phyloP scores from a whole-genome alignment of 495 filamentous ascomycete species.

The Astrothelium macrocarpum region DNA sequence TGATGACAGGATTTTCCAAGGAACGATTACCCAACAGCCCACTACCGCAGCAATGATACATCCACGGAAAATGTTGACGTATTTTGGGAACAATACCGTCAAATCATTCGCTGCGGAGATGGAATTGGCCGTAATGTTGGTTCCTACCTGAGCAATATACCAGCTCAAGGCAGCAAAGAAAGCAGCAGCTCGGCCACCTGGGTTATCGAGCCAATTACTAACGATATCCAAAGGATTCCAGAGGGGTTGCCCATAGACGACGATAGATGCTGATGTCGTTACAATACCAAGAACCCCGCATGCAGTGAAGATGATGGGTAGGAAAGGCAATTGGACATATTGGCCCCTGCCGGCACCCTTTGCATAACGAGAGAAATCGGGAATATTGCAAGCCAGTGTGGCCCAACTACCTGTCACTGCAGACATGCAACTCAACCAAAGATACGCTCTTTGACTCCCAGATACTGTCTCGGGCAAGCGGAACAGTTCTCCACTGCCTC shows the following conservation, averaged over 20 bases:
- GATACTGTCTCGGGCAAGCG: conserved; percentile 1
- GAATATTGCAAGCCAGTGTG: conserved; percentile 24
- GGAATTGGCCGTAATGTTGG: conserved; percentile 57
- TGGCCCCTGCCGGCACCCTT: conserved; percentile 40
- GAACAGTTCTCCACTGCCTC: background rate
- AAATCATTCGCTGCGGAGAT: conserved; percentile 58
- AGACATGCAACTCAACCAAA: conserved; percentile 18
- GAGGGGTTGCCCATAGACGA: conserved; percentile 19
- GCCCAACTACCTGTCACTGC: conserved; percentile 28
- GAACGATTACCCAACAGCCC: conserved; percentile 47
- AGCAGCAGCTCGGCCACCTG: conserved; percentile 20
- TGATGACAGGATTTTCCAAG: conserved; percentile 54
- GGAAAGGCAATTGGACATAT: conserved; percentile 46
- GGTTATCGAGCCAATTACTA: conserved; percentile 19
- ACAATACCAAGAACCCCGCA: conserved; percentile 31
- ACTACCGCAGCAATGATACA: conserved; percentile 50
- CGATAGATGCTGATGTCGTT: conserved; percentile 24
- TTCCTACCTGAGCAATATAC: conserved; percentile 27
- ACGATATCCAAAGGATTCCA: conserved; percentile 25
- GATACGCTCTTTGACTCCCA: conserved; percentile 1
- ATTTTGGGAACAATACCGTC: conserved; percentile 47
- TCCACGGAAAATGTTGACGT: conserved; percentile 54
- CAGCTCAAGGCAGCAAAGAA: conserved; percentile 38
- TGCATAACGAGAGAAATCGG: conserved; percentile 53
- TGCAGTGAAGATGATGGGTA: conserved; percentile 50